Conservation (phyloP, 495 filamentous ascomycete genomes). For the Terfezia boudieri region DNA sequence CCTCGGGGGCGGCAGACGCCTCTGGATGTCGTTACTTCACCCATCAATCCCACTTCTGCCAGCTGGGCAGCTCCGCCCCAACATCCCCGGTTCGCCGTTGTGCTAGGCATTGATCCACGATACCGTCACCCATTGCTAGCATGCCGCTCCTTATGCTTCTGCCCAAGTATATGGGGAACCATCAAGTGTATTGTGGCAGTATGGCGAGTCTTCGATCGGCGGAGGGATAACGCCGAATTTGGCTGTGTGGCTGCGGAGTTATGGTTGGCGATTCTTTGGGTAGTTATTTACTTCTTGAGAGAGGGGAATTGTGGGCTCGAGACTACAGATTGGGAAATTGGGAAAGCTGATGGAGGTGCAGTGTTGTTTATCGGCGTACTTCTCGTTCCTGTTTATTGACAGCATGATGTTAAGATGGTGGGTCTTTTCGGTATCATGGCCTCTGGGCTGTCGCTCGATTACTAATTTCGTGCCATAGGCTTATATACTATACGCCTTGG, state of each 20-base stretch:
- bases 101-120: slow-evolving; percentile 37
- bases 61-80: slow-evolving; percentile 12
- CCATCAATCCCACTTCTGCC: slow-evolving; percentile 2
- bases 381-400: slow-evolving; percentile 78
- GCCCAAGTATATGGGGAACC: slow-evolving; percentile 16
- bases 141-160: slow-evolving; percentile 29
- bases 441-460: neutral
- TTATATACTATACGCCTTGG: slow-evolving; percentile 60
- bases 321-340: neutral
- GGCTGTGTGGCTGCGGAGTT: slow-evolving; percentile 31
- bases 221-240: neutral
- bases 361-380: slow-evolving; percentile 64
- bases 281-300: slow-evolving; percentile 24
- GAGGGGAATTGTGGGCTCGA: neutral
- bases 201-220: neutral
- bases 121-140: slow-evolving; percentile 42
- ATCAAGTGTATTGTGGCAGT: slow-evolving; percentile 12
- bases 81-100: slow-evolving; percentile 41
- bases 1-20: slow-evolving; percentile 5
- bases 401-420: slow-evolving; percentile 82
- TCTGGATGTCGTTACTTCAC: neutral
- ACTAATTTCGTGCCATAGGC: slow-evolving; percentile 27
- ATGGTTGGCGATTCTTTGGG: slow-evolving; percentile 63
- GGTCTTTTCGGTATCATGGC: slow-evolving; percentile 3
- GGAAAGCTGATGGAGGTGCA: slow-evolving; percentile 17